Base-by-base conservation (phyloP, 306 rosid species). In the Neltuma alba region DNA sequence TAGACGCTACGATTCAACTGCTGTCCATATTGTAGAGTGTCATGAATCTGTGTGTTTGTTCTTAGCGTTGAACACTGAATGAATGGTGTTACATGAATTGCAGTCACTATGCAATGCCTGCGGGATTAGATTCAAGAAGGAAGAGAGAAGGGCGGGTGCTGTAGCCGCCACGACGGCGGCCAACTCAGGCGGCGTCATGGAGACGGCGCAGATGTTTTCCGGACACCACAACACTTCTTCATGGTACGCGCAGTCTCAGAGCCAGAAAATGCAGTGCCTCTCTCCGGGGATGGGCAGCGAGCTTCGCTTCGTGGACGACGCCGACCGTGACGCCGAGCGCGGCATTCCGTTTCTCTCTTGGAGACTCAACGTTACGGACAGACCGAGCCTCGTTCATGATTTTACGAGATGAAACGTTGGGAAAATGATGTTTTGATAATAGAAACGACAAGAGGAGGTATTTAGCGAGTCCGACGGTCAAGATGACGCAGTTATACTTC, bases 81-180 rank as follows among this genome's bases (percentile, higher is more conserved):
- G 23, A 33, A 33, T 52, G 42, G 4, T 63, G 20, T 44, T 45
- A 2, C 37, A 6, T 75, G 78, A 30, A 65, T 47, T 86, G 69
- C 88, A 96, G 99, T 96, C 99, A 0, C 90, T 96, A 2, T 96
- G 99, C 85, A 93, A 96, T 89, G 99, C 99, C 10, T 96, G 99
- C 84, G 99, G 99, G 77, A 96, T 96, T 36, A 87, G 99, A 74
- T 96, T 89, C 92, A 96, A 96, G 86, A 96, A 96, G 76, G 97
- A 93, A 82, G 99, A 96, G 77, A 84, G 99, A 78, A 79, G 97
- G 75, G 97, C 97, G 1, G 86, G 85, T 4, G 94, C 94, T 0
- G 89, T 91, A 0, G 88, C 90, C 0, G 88, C 94, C 2, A 74
- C 86, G 5, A 30, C 89, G 16, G 77, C 86, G 2, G 79, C 63